Evolutionary conservation across 192 early-diverging fungal species (phyloP).

Genomic region (Backusella mclennaniae): DNA sequence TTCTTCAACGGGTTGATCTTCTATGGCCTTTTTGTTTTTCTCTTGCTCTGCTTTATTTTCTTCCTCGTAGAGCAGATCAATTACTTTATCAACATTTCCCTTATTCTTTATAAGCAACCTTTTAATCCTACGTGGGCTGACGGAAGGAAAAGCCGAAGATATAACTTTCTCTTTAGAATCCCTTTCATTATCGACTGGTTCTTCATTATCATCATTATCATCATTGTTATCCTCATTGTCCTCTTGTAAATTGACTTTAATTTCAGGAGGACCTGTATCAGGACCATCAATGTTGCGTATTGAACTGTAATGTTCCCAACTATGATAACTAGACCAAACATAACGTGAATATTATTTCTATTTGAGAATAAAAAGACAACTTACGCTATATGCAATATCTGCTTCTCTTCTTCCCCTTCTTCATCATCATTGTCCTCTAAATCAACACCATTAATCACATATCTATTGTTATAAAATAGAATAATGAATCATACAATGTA

Average conservation of each 20-base stretch:
- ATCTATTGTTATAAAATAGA: constrained; percentile 27
- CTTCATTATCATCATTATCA: constrained; percentile 22
- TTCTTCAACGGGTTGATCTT: background rate
- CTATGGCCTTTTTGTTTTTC: background rate
- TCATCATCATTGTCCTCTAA: constrained; percentile 36
- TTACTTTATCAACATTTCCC: constrained; percentile 48
- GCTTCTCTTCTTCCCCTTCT: constrained; percentile 22
- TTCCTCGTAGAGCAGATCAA: constrained; percentile 48
- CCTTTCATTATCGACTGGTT: constrained; percentile 18
- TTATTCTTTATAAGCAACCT: constrained; percentile 44
- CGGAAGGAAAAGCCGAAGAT: constrained; percentile 51
- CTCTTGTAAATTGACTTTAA: constrained; percentile 34
- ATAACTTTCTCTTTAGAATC: constrained; percentile 55
- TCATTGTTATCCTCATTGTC: background rate
- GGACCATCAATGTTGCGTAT: constrained; percentile 67
- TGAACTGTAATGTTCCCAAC: constrained; percentile 77
- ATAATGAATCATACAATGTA: background rate
- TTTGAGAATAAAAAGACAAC: background rate
- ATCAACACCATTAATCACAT: constrained; percentile 65
- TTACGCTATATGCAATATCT: constrained; percentile 62
- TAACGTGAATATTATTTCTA: background rate
- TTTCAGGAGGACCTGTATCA: constrained; percentile 57
- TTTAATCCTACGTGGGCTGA: constrained; percentile 47
- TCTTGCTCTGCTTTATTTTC: background rate
- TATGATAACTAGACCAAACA: constrained; percentile 54